Evolutionary conservation across 1,139 yeast genomes (phyloP), one percentile per base, ranked within the genome.

Genomic region (Suhomyces taliae): DNA sequence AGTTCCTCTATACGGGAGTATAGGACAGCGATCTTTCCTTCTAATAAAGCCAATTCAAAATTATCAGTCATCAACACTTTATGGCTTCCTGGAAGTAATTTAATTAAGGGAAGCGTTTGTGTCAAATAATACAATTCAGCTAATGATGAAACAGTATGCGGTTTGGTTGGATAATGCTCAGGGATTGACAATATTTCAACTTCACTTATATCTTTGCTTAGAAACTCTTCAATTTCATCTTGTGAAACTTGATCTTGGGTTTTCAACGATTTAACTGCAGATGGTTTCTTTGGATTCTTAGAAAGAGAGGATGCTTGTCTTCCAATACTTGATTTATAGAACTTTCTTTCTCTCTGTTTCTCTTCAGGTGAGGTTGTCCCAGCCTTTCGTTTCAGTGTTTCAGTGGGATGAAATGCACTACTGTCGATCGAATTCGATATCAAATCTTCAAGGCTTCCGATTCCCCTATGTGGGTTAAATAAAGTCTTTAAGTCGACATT

Each of bases 1-100:
- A 95, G 74, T 62, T 91, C 98, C 60, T 93, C 99, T 40, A 95
- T 91, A 48, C 98, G 79, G 4, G 95, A 88, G 58, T 90, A 88
- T 12, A 90, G 82, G n/a, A 90, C 97, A 0, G 96, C 90, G 8
- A 93, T 83, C 61, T 91, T 88, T 8, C 97, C 96, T 62, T 93
- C 99, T n/a, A 90, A 78, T 29, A 91, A 70, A 0, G 96, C 90
- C 58, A 87, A 79, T 59, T 90, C 96, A 67, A 83, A 93, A 49
- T 88, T 82, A 42, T 88, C 95, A 0, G 98, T 88, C 45, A 90
- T 83, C 41, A 93, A 72, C 0, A 88, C 85, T 62, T 93, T 93
- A 60, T 90, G 96, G 8, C 96, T 84, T 32, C 90, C 81, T 0
- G 96, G 93, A 33, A 93, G 72, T 31, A 91, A 69, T 59, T 87